Percentiles rank a stretch among this genome's conserved stretches.
Evolutionary conservation across 768 basidiomycete species (phyloP).

Genomic region (Cantharellus cinnabarinus): DNA sequence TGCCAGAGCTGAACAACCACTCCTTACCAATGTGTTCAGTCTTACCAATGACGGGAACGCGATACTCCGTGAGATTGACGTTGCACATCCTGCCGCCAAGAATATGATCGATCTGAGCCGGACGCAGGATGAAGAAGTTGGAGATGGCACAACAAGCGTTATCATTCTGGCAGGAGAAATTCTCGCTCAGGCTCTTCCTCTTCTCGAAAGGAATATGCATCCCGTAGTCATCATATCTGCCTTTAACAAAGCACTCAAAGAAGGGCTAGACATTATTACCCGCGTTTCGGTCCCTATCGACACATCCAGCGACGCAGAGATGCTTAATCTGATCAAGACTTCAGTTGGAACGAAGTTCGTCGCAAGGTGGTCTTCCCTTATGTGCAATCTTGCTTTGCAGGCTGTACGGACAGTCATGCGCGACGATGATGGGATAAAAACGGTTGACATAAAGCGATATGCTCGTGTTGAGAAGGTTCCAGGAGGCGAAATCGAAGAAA

Average conservation of each 20-base stretch:
- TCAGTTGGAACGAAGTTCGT: slow-evolving; percentile 98
- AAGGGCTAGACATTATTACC: slow-evolving; percentile 75
- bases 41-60: slow-evolving; percentile 99
- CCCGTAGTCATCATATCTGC: slow-evolving; percentile 98
- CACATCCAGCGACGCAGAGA: slow-evolving; percentile 62
- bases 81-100: slow-evolving; percentile 96
- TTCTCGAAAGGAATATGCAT: slow-evolving; percentile 92
- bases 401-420: slow-evolving; percentile 78
- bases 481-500: slow-evolving; percentile 92
- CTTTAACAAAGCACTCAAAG: slow-evolving; percentile 88
- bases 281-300: slow-evolving; percentile 81
- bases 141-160: slow-evolving; percentile 94
- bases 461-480: slow-evolving; percentile 95
- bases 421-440: slow-evolving; percentile 56
- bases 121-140: slow-evolving; percentile 98
- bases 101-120: slow-evolving; percentile 98
- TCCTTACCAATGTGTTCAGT: slow-evolving; percentile 21
- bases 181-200: slow-evolving; percentile 79
- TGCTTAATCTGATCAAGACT: slow-evolving; percentile 93
- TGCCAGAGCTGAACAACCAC: too few relatives aligned
- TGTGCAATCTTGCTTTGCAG: slow-evolving; percentile 86
- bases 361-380: slow-evolving; percentile 87
- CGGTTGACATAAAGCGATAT: slow-evolving; percentile 95
- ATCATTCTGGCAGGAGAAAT: slow-evolving; percentile 98
- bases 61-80: slow-evolving; percentile 94